Evolutionary conservation across 805 yeast genomes (phyloP).

Genomic region (Saccharomycodes ludwigii): DNA sequence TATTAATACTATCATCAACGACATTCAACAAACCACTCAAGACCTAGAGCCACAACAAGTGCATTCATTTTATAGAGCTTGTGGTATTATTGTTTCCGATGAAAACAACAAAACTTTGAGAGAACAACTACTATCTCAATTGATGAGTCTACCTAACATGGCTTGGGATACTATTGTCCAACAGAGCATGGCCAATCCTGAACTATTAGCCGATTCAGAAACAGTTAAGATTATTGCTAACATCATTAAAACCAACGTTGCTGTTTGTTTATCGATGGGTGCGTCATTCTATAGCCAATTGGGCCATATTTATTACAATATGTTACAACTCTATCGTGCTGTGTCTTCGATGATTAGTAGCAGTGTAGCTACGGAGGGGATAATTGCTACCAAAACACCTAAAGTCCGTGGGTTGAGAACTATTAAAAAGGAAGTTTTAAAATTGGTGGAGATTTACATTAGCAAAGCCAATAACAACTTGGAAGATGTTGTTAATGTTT

Average conservation of each 20-base stretch:
- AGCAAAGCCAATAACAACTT: slow-evolving; percentile 67
- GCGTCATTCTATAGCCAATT: slow-evolving; percentile 84
- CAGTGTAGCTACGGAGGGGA: slow-evolving; percentile 67
- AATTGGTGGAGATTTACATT: slow-evolving; percentile 78
- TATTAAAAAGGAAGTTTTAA: slow-evolving; percentile 85
- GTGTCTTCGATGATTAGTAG: slow-evolving; percentile 78
- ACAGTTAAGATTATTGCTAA: slow-evolving; percentile 89
- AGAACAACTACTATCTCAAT: slow-evolving; percentile 57
- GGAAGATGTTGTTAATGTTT: slow-evolving; percentile 71
- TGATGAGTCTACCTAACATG: slow-evolving; percentile 85
- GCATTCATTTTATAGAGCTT: slow-evolving; percentile 94
- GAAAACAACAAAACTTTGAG: slow-evolving; percentile 60
- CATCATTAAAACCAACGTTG: slow-evolving; percentile 86
- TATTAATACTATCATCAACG: slow-evolving; percentile 76
- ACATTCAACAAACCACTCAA: slow-evolving; percentile 74
- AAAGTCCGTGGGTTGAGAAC: slow-evolving; percentile 92
- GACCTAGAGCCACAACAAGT: slow-evolving; percentile 96
- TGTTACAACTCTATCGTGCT: slow-evolving; percentile 81
- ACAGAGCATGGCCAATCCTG: slow-evolving; percentile 76
- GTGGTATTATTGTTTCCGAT: slow-evolving; percentile 86
- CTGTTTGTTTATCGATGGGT: slow-evolving; percentile 91
- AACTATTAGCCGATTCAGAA: slow-evolving; percentile 62
- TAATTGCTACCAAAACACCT: slow-evolving; percentile 88
- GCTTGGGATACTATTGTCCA: slow-evolving; percentile 90
- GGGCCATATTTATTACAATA: slow-evolving; percentile 73